These are phyloP conservation scores for Albatrellus ellisii DNA, from an alignment of 768 basidiomycete species.

Conservation along the genomic window DNA sequence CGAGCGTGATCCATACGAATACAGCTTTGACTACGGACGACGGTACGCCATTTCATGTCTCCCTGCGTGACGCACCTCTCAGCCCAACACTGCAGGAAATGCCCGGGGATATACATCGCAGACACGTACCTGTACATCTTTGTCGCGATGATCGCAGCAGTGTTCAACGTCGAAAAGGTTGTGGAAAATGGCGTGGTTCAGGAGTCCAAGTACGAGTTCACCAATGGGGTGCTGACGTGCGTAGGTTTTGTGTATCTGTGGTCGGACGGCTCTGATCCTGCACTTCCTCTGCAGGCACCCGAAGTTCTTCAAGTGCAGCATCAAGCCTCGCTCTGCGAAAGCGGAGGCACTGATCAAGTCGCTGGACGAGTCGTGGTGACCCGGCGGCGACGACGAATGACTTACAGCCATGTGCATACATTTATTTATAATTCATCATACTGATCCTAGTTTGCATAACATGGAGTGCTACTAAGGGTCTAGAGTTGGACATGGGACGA, in stretches of 20 bases:
- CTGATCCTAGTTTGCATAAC: no score
- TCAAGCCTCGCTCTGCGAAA: slow-evolving; percentile 8
- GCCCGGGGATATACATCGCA: slow-evolving; percentile 13
- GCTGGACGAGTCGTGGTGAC: background rate
- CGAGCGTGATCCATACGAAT: slow-evolving; percentile 13
- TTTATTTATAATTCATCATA: no score
- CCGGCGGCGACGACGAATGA: no score
- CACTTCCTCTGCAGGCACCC: slow-evolving; percentile 7
- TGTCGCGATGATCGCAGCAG: slow-evolving; percentile 10
- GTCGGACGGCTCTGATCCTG: background rate
- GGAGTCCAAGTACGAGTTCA: slow-evolving; percentile 8
- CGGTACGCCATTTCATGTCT: slow-evolving; percentile 15
- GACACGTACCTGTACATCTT: slow-evolving; percentile 13
- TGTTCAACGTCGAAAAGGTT: slow-evolving; percentile 12
- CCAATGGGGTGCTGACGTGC: slow-evolving; percentile 11
- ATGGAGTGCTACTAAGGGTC: no score
- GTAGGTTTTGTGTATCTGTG: background rate
- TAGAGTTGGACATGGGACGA: no score
- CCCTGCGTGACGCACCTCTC: background rate
- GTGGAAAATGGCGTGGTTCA: slow-evolving; percentile 10
- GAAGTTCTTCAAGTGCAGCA: slow-evolving; percentile 11
- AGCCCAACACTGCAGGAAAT: slow-evolving; percentile 1
- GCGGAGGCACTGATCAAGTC: slow-evolving; percentile 4
- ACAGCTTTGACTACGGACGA: slow-evolving; percentile 18
- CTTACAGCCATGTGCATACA: no score